Percentiles rank a stretch among this genome's conserved stretches.
phyloP scores from a whole-genome alignment of 176 grass and related monocot genomes.

The barley (Hordeum vulgare) region MorexV3_pseudomolecules_assembly NC_058519.1:219774805-219775304 shows the following conservation, averaged over 20 bases:
- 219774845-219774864: slow-evolving; percentile 66
- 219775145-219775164: slow-evolving; percentile 33
- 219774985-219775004: slow-evolving; percentile 91
- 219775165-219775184: slow-evolving; percentile 22
- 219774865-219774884: slow-evolving; percentile 80
- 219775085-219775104: slow-evolving; percentile 66
- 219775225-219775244: slow-evolving; percentile 49
- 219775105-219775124: slow-evolving; percentile 42
- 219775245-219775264: slow-evolving; percentile 76
- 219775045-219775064: slow-evolving; percentile 63
- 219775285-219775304: slow-evolving; percentile 25
- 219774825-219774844: slow-evolving; percentile 24
- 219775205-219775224: slow-evolving; percentile 57
- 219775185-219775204: slow-evolving; percentile 46
- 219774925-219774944: slow-evolving; percentile 63
- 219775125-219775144: slow-evolving; percentile 41
- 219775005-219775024: slow-evolving; percentile 70
- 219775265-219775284: slow-evolving; percentile 49
- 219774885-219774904: slow-evolving; percentile 90
- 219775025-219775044: slow-evolving; percentile 84
- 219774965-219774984: slow-evolving; percentile 73
- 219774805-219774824: slow-evolving; percentile 85
- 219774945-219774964: slow-evolving; percentile 57
- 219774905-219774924: slow-evolving; percentile 58
- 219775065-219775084: slow-evolving; percentile 64